These are phyloP conservation scores for Fusarium pseudonygamai DNA, from an alignment of 2,329 filamentous ascomycete species.

Conservation along the genomic window DNA sequence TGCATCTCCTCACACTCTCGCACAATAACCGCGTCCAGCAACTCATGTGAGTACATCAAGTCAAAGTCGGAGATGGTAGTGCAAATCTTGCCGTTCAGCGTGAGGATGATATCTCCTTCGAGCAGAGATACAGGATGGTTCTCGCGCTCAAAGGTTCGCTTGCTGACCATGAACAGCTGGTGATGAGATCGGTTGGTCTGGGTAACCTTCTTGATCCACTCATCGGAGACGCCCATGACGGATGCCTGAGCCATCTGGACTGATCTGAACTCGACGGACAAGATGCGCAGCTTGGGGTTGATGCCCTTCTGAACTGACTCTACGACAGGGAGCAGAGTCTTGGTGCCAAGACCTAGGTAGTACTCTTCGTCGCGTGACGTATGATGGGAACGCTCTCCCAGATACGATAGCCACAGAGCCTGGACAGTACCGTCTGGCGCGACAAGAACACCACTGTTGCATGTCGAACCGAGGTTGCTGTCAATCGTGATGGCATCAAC, in stretches of 20 bases:
- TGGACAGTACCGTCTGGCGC: conserved; percentile 91
- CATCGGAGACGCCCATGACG: conserved; percentile 95
- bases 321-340: conserved; percentile 88
- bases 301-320: conserved; percentile 83
- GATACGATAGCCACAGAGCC: conserved; percentile 95
- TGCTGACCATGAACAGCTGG: conserved; percentile 98
- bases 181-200: conserved; percentile 90
- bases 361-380: conserved; percentile 94
- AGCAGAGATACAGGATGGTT: conserved; percentile 67
- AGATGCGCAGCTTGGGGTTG: conserved; percentile 83
- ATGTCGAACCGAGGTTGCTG: conserved; percentile 88
- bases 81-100: conserved; percentile 89
- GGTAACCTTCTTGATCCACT: conserved; percentile 93
- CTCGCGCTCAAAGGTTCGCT: conserved; percentile 75
- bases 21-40: conserved; percentile 85
- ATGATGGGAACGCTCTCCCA: conserved; percentile 84
- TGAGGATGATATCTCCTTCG: conserved; percentile 93
- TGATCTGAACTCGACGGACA: conserved; percentile 93
- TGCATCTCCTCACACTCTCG: conserved; percentile 82
- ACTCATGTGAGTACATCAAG: conserved; percentile 91
- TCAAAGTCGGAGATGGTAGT: conserved; percentile 94
- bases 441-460: conserved; percentile 92
- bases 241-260: conserved; percentile 97
- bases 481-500: conserved; percentile 97
- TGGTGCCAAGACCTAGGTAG: conserved; percentile 89